Base-by-base conservation (phyloP, 345 rosid genomes). In the Schrenkiella parvula region DNA sequence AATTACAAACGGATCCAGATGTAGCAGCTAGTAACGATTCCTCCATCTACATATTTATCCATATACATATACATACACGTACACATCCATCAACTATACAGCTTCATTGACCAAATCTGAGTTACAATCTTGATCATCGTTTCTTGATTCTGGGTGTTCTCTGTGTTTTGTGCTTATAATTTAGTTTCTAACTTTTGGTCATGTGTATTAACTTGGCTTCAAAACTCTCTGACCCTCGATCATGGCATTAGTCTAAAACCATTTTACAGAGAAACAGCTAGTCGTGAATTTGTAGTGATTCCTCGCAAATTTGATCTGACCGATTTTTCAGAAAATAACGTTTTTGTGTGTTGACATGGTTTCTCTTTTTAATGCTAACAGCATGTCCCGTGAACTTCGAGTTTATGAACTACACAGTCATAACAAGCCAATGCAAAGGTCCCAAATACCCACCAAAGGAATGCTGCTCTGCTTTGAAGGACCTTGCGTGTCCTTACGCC, bases 361-460 rank as follows among this genome's bases (percentile, higher is more conserved):
- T 64, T 65, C 22, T 10, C 59, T 29, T 17, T 19, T 4, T 13
- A 2, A 55, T 46, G 59, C 41, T 26, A 70, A 60, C 84, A 85
- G 96, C 73, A 42, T 89, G 96, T 76, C 70, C 88, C 0, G 85
- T 85, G 67, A 85, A 79, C 80, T 85, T 87, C 2, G 88, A 89
- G 86, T 89, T 85, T 58, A 42, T 69, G 76, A 73, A 89, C 78
- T 87, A 89, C 77, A 83, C 80, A 0, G 10, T 78, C 76, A 77
- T 89, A 71, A 82, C 80, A 18, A 80, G 75, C 77, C 19, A 43
- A 43, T 87, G 90, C 78, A 87, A 79, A 78, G 92, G 90, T 37
- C 90, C 92, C 5, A 58, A 65, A 21, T 89, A 59, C 75, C 84
- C 85, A 32, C 47, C 86, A 7, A 54, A 72, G 4, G 28, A 38